These are phyloP conservation scores for Penicillium robsamsonii DNA, from an alignment of 495 filamentous ascomycete genomes.

Conservation along the genomic window DNA sequence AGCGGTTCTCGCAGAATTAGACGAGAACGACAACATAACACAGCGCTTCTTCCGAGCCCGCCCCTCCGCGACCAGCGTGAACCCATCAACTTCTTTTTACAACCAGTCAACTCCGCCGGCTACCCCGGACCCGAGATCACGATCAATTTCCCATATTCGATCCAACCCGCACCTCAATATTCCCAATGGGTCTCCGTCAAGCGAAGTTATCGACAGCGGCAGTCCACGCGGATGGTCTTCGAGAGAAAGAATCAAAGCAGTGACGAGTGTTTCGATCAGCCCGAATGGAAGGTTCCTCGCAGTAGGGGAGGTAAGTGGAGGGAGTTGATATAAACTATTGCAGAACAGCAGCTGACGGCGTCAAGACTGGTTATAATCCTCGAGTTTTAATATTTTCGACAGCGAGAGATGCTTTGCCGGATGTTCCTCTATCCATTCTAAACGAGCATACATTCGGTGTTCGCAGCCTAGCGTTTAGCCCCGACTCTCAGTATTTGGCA, in stretches of 20 bases:
- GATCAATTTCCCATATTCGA: conserved; percentile 34
- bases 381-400: conserved; percentile 87
- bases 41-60: conserved; percentile 90
- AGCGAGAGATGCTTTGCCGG: conserved; percentile 67
- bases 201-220: conserved; percentile 58
- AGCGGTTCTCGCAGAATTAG: conserved; percentile 83
- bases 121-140: conserved; percentile 43
- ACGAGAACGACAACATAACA: conserved; percentile 64
- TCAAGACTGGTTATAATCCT: conserved; percentile 83
- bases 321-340: conserved; percentile 4
- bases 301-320: conserved; percentile 70
- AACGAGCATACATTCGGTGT: conserved; percentile 91
- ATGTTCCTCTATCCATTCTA: conserved; percentile 79
- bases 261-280: conserved; percentile 90
- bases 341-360: conserved; percentile 16
- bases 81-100: conserved; percentile 51
- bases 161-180: conserved; percentile 28
- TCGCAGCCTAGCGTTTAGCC: conserved; percentile 81
- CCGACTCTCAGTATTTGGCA: conserved; percentile 82
- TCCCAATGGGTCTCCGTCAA: conserved; percentile 37
- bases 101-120: conserved; percentile 60
- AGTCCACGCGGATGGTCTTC: conserved; percentile 75
- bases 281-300: conserved; percentile 86
- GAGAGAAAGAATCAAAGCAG: conserved; percentile 88
- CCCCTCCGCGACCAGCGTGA: conserved; percentile 71